phyloP scores from a whole-genome alignment of 345 rosid species.

The Salix viminalis region DNA sequence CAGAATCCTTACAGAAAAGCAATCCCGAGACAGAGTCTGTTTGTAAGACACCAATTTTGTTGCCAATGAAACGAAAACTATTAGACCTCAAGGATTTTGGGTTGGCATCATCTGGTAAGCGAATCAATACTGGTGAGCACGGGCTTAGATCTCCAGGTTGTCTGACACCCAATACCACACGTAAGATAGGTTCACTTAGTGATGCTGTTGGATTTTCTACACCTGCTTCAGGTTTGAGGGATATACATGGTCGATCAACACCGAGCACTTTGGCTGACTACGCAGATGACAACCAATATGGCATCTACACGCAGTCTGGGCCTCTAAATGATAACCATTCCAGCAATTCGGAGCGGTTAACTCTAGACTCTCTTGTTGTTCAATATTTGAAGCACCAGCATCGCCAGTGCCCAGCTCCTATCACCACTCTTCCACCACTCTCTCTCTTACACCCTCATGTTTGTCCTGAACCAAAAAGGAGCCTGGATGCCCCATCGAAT shows the following conservation, averaged over 20 bases:
- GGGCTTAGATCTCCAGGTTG: slow-evolving; percentile 63
- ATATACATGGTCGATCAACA: slow-evolving; percentile 38
- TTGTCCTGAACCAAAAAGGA: slow-evolving; percentile 92
- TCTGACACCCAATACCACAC: slow-evolving; percentile 47
- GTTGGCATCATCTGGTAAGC: slow-evolving; percentile 53
- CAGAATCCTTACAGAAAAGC: slow-evolving; percentile 37
- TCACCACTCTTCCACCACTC: slow-evolving; percentile 95
- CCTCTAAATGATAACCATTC: slow-evolving; percentile 52
- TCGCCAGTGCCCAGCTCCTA: slow-evolving; percentile 98
- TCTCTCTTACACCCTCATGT: slow-evolving; percentile 90
- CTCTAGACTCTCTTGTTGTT: slow-evolving; percentile 80
- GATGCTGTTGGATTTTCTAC: slow-evolving; percentile 56
- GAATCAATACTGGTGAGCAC: slow-evolving; percentile 59
- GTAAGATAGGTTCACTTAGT: slow-evolving; percentile 35
- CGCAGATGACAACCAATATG: slow-evolving; percentile 48
- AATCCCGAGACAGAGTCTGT: slow-evolving; percentile 48
- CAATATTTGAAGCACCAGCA: slow-evolving; percentile 97
- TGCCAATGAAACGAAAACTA: slow-evolving; percentile 76
- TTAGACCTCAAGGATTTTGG: slow-evolving; percentile 64
- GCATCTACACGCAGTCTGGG: slow-evolving; percentile 48
- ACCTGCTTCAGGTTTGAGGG: slow-evolving; percentile 46
- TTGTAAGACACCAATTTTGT: slow-evolving; percentile 59
- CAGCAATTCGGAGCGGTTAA: slow-evolving; percentile 62
- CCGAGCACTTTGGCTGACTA: slow-evolving; percentile 33
- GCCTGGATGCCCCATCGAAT: slow-evolving; percentile 85